phyloP scores from a whole-genome alignment of 257 asterid species.

The Solanum pinnatisectum region DNA sequence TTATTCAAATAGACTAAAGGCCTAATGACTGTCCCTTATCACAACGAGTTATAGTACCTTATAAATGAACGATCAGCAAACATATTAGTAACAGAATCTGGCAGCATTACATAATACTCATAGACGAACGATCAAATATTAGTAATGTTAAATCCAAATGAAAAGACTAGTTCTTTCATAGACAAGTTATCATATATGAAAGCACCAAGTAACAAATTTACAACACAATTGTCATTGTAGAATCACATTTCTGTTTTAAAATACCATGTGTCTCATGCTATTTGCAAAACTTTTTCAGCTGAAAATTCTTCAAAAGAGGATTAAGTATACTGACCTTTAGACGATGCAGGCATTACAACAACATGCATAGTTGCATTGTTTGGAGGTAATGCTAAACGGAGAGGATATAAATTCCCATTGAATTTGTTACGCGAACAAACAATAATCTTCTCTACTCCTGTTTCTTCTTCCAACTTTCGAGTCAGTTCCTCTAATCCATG shows the following conservation, averaged over 20 bases:
- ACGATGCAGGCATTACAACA: conserved; percentile 74
- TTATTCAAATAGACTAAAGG: neutral
- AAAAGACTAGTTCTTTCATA: neutral
- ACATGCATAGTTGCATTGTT: conserved; percentile 77
- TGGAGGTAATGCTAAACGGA: conserved; percentile 83
- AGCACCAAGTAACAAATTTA: neutral
- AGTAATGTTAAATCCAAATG: neutral
- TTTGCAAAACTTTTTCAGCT: neutral
- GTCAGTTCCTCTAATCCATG: conserved; percentile 60
- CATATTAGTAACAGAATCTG: neutral
- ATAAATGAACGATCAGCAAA: neutral
- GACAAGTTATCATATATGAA: neutral
- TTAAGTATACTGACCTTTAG: conserved; percentile 38
- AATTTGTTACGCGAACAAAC: conserved; percentile 60
- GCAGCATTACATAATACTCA: neutral
- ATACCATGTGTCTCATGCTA: neutral
- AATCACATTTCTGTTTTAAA: neutral
- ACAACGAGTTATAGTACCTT: neutral
- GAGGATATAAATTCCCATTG: conserved; percentile 67
- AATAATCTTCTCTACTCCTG: conserved; percentile 49
- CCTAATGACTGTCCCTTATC: neutral
- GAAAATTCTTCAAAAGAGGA: neutral
- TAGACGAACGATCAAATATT: neutral
- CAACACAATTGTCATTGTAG: neutral
- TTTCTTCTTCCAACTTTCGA: conserved; percentile 54